A percentile compares a stretch with the other conserved stretches of the same genome.
These are phyloP conservation scores for Phytophthora syringae DNA, from an alignment of 352 stramenopile genomes.

Conservation along the genomic window DNA sequence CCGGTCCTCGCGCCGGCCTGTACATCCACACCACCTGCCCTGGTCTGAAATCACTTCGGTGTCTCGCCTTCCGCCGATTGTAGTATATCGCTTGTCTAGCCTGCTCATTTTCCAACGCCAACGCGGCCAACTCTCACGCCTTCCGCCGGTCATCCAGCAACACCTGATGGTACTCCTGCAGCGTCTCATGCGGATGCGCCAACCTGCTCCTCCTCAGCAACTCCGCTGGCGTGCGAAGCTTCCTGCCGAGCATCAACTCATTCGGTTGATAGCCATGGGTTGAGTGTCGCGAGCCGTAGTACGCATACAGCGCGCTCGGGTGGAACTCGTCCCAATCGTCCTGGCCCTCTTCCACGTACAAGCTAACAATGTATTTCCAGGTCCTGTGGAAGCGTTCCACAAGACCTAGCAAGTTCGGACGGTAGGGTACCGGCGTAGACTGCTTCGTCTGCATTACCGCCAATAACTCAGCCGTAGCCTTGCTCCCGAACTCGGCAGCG, in stretches of 20 bases:
- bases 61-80: neutral
- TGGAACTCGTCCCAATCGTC: neutral
- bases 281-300: neutral
- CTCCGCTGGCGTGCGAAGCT: neutral
- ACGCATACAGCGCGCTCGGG: neutral
- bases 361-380: neutral
- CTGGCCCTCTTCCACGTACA: neutral
- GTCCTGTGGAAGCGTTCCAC: neutral
- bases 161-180: too few relatives aligned
- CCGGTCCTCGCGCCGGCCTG: neutral
- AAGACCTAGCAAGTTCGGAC: neutral
- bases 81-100: neutral
- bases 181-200: too few relatives aligned
- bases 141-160: too few relatives aligned
- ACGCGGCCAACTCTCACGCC: neutral
- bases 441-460: neutral
- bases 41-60: neutral
- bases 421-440: neutral
- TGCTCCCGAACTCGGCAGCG: too few relatives aligned
- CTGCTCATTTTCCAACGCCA: neutral
- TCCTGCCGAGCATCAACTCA: neutral
- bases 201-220: neutral
- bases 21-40: neutral
- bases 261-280: too few relatives aligned
- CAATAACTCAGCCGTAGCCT: neutral